phyloP scores from a whole-genome alignment of 2,329 filamentous ascomycete genomes.

The Sporothrix schenckii region DNA sequence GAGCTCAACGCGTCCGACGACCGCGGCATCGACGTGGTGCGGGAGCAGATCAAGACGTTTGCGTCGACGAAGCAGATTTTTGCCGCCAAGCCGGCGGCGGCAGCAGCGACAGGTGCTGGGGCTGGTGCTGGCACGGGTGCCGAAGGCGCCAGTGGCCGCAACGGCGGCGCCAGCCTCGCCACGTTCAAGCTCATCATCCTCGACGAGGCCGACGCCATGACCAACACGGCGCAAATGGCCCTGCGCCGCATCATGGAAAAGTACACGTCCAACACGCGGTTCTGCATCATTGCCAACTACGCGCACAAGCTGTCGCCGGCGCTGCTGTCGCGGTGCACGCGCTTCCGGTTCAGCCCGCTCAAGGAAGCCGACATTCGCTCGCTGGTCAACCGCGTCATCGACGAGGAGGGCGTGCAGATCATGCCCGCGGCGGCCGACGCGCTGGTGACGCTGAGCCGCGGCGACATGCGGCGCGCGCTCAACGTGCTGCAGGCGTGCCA shows the following conservation, averaged over 20 bases:
- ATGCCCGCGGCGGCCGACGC: constrained; percentile 77
- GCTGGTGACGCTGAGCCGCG: constrained; percentile 84
- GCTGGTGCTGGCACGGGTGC: too few relatives aligned
- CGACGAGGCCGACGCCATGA: constrained; percentile 99
- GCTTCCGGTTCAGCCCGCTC: constrained; percentile 92
- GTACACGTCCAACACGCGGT: constrained; percentile 95
- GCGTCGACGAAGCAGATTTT: constrained; percentile 98
- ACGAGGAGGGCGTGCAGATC: constrained; percentile 84
- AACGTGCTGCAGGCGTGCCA: constrained; percentile 97
- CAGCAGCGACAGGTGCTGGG: constrained; percentile 36
- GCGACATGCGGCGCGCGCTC: constrained; percentile 91
- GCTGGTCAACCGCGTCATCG: constrained; percentile 86
- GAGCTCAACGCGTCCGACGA: constrained; percentile 98
- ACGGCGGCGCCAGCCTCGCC: constrained; percentile 57
- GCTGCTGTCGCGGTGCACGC: constrained; percentile 86
- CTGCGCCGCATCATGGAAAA: constrained; percentile 97
- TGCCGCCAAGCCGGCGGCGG: constrained; percentile 49
- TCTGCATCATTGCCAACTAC: constrained; percentile 99
- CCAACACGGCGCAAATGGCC: constrained; percentile 97
- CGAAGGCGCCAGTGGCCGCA: too few relatives aligned
- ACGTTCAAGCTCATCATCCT: constrained; percentile 95
- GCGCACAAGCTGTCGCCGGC: constrained; percentile 96
- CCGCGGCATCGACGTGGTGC: constrained; percentile 94
- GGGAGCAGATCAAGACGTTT: constrained; percentile 99
- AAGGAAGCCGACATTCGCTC: constrained; percentile 84